Evolutionary conservation across 148 eudicot species (phyloP), one percentile per base, ranked within the genome.

Genomic region (Rhododendron williamsianum): DNA sequence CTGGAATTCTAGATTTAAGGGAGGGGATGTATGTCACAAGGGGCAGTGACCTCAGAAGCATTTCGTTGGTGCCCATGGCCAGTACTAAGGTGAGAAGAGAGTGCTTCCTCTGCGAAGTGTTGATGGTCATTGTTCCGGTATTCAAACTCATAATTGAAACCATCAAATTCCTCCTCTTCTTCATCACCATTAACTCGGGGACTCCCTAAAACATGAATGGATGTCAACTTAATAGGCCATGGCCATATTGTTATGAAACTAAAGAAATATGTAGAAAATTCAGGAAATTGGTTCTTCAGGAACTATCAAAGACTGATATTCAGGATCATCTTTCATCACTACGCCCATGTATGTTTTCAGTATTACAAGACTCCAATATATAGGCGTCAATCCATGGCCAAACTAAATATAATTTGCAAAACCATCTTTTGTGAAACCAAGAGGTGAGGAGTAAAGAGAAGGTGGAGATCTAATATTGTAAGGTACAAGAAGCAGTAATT

Each of bases 41-140:
- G 93, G 30, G 91, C 89, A 15, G 89, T 82, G 79, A 93, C 54
- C 11, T 92, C 93, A 73, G 95, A 93, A 67, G 86, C 87, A 87
- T 30, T 77, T 87, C 82, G 27, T 65, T 83, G 87, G 36, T 63
- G 84, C 52, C 88, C 89, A 4, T 90, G 92, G 52, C 91, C 90
- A 13, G 80, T 60, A 73, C 85, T 84, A 41, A 73, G 82, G 36
- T 88, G 94, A 38, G 84, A 38, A 76, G 89, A 77, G 45, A 84
- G 79, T 78, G 77, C 86, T 3, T 88, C 85, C 77, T 89, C 94
- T 1, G 89, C 74, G 67, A 83, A 82, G 80, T 88, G 87, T 9
- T 86, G 88, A 71, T 84, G 86, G 80, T 80, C 86, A 80, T 74
- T 45, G 73, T 36, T 65, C 35, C 82, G 84, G n/a, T 84, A 90